These are phyloP conservation scores for Yamadazyma triangularis DNA, from an alignment of 1,139 yeast genomes.

Conservation along the genomic window DNA sequence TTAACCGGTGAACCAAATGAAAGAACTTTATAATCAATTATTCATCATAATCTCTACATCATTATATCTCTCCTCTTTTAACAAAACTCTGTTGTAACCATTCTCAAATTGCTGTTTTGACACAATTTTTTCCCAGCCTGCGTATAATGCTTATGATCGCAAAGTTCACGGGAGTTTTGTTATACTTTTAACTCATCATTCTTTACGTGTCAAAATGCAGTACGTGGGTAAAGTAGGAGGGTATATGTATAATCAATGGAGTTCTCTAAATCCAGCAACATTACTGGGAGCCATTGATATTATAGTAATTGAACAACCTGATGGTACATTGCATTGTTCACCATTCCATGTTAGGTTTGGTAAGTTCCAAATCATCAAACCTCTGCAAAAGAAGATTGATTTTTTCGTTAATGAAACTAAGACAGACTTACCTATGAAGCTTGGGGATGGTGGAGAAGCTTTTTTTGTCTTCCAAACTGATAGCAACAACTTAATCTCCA, in stretches of 20 bases:
- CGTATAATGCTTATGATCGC: neutral
- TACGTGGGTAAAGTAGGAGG: slow-evolving; percentile 96
- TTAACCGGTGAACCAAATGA: no score
- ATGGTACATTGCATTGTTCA: slow-evolving; percentile 78
- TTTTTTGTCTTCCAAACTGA: slow-evolving; percentile 91
- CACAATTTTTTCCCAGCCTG: neutral
- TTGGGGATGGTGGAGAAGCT: slow-evolving; percentile 98
- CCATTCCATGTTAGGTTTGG: slow-evolving; percentile 98
- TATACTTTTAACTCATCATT: no score
- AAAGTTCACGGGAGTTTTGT: no score
- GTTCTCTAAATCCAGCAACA: slow-evolving; percentile 93
- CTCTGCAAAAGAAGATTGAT: slow-evolving; percentile 94
- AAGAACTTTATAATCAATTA: no score
- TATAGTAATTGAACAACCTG: slow-evolving; percentile 89
- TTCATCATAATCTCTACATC: no score
- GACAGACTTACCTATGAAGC: slow-evolving; percentile 88
- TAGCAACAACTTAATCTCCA: slow-evolving; percentile 56
- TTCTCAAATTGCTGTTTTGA: neutral
- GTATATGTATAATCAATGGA: slow-evolving; percentile 95
- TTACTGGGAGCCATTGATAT: slow-evolving; percentile 96
- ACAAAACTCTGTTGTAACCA: neutral
- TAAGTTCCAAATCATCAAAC: slow-evolving; percentile 83
- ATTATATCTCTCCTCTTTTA: neutral
- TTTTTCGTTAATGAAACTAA: slow-evolving; percentile 78
- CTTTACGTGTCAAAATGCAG: slow-evolving; percentile 65